Conservation (phyloP, 139 green algal species). For the Chara braunii region DNA sequence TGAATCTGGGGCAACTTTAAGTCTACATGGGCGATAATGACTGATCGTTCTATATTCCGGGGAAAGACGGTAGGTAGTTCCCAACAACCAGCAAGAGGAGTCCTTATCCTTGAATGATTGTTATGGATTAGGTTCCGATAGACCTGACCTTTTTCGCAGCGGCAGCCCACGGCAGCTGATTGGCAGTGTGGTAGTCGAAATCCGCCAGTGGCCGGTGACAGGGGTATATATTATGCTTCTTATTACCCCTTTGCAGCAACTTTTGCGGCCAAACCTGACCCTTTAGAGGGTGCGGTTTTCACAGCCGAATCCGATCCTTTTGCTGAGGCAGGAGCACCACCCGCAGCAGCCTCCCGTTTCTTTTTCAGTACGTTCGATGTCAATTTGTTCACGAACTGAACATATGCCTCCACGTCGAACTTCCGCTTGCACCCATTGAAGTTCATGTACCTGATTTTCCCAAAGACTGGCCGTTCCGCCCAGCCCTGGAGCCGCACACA, state of each 20-base stretch:
- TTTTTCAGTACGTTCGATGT: conserved; percentile 20
- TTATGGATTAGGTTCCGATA: too few relatives aligned
- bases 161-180: neutral
- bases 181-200: neutral
- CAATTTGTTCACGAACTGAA: conserved; percentile 27
- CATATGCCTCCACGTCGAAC: conserved; percentile 79
- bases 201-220: neutral
- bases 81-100: too few relatives aligned
- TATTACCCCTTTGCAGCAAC: neutral
- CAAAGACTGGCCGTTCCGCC: conserved; percentile 84
- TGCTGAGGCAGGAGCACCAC: too few relatives aligned
- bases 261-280: neutral
- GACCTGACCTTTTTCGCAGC: too few relatives aligned
- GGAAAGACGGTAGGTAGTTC: too few relatives aligned
- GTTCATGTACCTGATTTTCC: conserved; percentile 91
- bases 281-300: neutral
- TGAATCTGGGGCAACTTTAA: too few relatives aligned
- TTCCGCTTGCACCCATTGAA: conserved; percentile 90
- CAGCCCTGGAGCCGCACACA: conserved; percentile 63
- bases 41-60: too few relatives aligned
- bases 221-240: neutral
- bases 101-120: too few relatives aligned
- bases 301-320: too few relatives aligned
- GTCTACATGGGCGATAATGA: too few relatives aligned
- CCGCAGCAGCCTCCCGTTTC: neutral